Conservation (phyloP, 1,139 yeast species). For the Kurtzmaniella natalensis region DNA sequence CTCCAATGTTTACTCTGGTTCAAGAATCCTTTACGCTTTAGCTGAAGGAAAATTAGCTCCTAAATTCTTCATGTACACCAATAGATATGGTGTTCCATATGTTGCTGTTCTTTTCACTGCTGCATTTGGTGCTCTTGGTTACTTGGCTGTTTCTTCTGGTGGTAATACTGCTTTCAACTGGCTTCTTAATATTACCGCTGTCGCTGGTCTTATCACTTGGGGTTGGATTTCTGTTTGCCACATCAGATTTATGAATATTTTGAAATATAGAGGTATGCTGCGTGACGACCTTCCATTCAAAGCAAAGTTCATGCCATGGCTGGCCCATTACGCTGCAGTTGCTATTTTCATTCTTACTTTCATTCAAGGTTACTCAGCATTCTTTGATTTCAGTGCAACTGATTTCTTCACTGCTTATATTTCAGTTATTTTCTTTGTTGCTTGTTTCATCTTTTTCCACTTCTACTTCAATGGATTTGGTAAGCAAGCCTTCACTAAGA, state of each 20-base stretch:
- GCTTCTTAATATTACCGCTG: constrained; percentile 78
- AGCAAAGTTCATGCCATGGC: constrained; percentile 62
- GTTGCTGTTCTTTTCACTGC: constrained; percentile 56
- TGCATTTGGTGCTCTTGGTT: constrained; percentile 61
- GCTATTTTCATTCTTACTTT: constrained; percentile 52
- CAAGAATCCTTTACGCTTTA: constrained; percentile 66
- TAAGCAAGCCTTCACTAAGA: constrained; percentile 25
- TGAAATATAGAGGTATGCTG: constrained; percentile 54
- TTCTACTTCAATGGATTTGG: constrained; percentile 40
- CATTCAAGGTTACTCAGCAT: constrained; percentile 67
- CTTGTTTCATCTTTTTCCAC: constrained; percentile 50
- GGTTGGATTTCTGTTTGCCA: constrained; percentile 63
- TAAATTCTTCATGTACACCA: constrained; percentile 45
- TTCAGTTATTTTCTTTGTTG: constrained; percentile 54
- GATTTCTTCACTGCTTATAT: constrained; percentile 65
- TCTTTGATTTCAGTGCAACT: constrained; percentile 50
- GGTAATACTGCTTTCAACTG: constrained; percentile 76
- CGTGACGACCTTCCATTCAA: constrained; percentile 67
- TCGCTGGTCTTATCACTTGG: constrained; percentile 75
- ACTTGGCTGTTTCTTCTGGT: constrained; percentile 56
- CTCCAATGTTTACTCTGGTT: constrained; percentile 76
- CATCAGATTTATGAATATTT: constrained; percentile 61
- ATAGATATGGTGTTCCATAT: constrained; percentile 64
- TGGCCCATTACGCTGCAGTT: constrained; percentile 54
- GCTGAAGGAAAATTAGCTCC: constrained; percentile 64